Base-by-base conservation (phyloP, 805 yeast genomes). In the Lipomyces yamadae region DNA sequence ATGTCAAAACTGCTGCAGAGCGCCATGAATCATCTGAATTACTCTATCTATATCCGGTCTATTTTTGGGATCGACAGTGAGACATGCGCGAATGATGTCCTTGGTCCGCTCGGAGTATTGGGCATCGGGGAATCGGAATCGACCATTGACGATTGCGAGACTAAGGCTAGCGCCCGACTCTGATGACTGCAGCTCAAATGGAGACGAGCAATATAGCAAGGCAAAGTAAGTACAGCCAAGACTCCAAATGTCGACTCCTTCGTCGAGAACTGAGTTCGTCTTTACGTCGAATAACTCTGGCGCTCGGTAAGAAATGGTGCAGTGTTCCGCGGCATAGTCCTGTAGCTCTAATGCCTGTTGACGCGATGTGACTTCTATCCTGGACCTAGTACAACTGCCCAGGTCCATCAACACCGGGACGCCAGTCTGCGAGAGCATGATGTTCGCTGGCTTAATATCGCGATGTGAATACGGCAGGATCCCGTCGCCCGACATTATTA, bases 161-260 rank as follows among this genome's bases (percentile, higher is more conserved):
- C 83, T 86, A 71, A 92, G 81, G 70, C 88, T 90, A 4, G 96
- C 97, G 15, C 98, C 98, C 66, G 87, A 85, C 53, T 88, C 87
- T 56, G 85, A 82, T 73, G 91, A 95, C 75, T 90, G 88, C 74
- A 91, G 83, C 75, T 92, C 97, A 76, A 93, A 93, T 0, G 98
- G 98, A 3, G 97, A 90, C 37, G 82, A 82, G 0, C 89, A 89
- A 78, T 90, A 93, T 76, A 94, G 82, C 70, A 91, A 78, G 0
- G 92, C 86, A 76, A 90, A 93, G 18, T 92, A 76, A 0, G 92
- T 81, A 74, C 97, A 92, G 0, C 98, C 98, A 35, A 93, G 77
- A 2, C 96, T 89, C 98, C 98, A 93, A 33, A 94, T 85, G 76
- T 93, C 98, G 3, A 90, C 87, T 66, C 85, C 84, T 73, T 91